Base-by-base conservation (phyloP, 441 rosid species). In the Theobroma grandiflorum region DNA sequence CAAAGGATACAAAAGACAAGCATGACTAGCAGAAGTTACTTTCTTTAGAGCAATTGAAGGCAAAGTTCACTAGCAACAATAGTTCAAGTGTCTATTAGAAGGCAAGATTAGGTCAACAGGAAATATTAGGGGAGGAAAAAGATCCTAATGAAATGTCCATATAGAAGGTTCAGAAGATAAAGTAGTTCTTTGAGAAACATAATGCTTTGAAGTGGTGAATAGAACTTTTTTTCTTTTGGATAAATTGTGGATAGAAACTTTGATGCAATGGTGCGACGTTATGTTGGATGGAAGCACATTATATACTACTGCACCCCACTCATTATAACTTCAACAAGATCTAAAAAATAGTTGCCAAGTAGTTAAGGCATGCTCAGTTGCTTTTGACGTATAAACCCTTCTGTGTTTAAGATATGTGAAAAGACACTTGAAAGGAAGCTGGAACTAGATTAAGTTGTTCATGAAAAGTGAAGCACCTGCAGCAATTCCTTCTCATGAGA, bases 401-500 rank as follows among this genome's bases (percentile, higher is more conserved):
- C 10, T 58, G 69, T 57, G 49, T 66, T 18, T 50, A 61, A 16
- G 37, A 74, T 61, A 74, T 52, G 37, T 12, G 22, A 43, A 66
- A 35, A 53, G 53, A 67, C 42, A 35, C 26, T 38, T 53, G 65
- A 74, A 59, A 68, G 75, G 35, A 35, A n/a, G 31, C 3, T 20
- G 45, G 37, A 77, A n/a, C 45, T 50, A 37, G 22, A 52, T 66
- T 49, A 68, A n/a, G n/a, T 40, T 50, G 22, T 18, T 33, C 22
- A 38, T 35, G 66, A 49, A 74, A 64, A 66, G 57, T 67, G 16
- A 76, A 72, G 42, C 50, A 89, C 96, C 89, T 92, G 93, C 79
- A 90, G 83, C 78, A 92, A 79, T 86, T 92, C 96, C 79, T 92
- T 92, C 59, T 92, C 93, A 63, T 89, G 87, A 77, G 88, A 88